Evolutionary conservation across 257 asterid species (phyloP).

Genomic region (Rubia yunnanensis): DNA sequence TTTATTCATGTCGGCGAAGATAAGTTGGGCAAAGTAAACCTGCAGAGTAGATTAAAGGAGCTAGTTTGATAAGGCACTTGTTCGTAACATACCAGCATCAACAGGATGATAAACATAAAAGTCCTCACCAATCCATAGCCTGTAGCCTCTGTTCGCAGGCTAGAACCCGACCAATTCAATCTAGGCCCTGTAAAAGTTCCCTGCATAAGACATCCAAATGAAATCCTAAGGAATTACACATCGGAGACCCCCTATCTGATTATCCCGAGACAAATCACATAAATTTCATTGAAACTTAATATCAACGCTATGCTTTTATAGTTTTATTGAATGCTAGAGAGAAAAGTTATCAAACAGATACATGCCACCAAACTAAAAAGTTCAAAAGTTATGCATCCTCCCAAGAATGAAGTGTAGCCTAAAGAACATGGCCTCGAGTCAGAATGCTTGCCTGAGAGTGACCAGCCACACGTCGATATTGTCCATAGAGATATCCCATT

Average conservation of each 20-base stretch:
- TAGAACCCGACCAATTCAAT: constrained; percentile 93
- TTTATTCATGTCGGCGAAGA: constrained; percentile 96
- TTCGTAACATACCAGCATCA: neutral
- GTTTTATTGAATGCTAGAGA: neutral
- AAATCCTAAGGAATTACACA: constrained; percentile 2
- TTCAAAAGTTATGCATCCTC: neutral
- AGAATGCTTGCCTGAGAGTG: constrained; percentile 72
- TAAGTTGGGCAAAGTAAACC: constrained; percentile 95
- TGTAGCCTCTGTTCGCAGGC: constrained; percentile 98
- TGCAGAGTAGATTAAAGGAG: constrained; percentile 28
- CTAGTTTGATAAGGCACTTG: constrained; percentile 9
- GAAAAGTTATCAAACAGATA: neutral
- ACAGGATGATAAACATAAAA: constrained; percentile 9
- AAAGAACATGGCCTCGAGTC: neutral
- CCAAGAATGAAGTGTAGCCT: neutral
- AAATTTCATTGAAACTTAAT: neutral
- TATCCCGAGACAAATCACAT: neutral
- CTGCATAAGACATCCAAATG: constrained; percentile 35
- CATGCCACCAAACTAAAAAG: neutral
- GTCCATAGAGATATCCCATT: constrained; percentile 96
- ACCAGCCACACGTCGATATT: constrained; percentile 88
- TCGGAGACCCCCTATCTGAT: neutral
- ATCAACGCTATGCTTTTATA: neutral
- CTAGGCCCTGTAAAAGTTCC: constrained; percentile 98
- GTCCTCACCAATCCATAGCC: constrained; percentile 89